Evolutionary conservation across 2,329 filamentous ascomycete genomes (phyloP).

Genomic region (Pyricularia sp.): DNA sequence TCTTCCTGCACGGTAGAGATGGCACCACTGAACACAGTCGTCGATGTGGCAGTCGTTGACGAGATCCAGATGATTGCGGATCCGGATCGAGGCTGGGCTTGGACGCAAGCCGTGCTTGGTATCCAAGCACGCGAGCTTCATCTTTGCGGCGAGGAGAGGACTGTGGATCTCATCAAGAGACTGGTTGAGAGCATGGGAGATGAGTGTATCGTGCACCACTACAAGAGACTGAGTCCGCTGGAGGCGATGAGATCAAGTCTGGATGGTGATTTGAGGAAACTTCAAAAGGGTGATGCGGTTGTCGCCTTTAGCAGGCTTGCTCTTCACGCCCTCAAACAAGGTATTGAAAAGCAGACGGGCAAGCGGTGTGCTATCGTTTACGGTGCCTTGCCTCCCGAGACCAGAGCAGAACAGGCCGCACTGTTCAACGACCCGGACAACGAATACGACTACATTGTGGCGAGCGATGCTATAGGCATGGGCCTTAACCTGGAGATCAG

Average conservation of each 20-base stretch:
- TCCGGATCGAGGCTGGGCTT: slow-evolving; percentile 75
- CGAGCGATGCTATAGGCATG: slow-evolving; percentile 79
- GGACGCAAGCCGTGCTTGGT: slow-evolving; percentile 85
- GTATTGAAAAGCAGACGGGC: slow-evolving; percentile 68
- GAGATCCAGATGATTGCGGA: slow-evolving; percentile 97
- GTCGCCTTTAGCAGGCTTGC: slow-evolving; percentile 77
- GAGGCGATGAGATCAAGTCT: slow-evolving; percentile 56
- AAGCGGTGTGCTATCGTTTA: slow-evolving; percentile 87
- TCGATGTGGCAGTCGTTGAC: slow-evolving; percentile 92
- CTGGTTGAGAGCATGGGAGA: slow-evolving; percentile 76
- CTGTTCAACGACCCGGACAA: slow-evolving; percentile 94
- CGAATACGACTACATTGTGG: slow-evolving; percentile 89
- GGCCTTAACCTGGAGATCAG: slow-evolving; percentile 89
- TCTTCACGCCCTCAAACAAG: slow-evolving; percentile 70
- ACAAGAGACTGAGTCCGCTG: slow-evolving; percentile 74
- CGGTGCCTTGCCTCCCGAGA: slow-evolving; percentile 84
- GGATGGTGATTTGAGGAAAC: slow-evolving; percentile 49
- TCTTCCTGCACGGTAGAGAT: slow-evolving; percentile 94
- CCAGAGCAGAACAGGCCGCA: slow-evolving; percentile 79
- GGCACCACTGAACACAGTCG: slow-evolving; percentile 41
- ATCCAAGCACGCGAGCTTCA: slow-evolving; percentile 84
- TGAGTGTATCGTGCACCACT: slow-evolving; percentile 69
- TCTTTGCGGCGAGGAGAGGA: slow-evolving; percentile 82
- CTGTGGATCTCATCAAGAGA: slow-evolving; percentile 67
- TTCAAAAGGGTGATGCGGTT: slow-evolving; percentile 84